phyloP scores from a whole-genome alignment of 1,139 yeast genomes.

The Yarrowia galli region DNA sequence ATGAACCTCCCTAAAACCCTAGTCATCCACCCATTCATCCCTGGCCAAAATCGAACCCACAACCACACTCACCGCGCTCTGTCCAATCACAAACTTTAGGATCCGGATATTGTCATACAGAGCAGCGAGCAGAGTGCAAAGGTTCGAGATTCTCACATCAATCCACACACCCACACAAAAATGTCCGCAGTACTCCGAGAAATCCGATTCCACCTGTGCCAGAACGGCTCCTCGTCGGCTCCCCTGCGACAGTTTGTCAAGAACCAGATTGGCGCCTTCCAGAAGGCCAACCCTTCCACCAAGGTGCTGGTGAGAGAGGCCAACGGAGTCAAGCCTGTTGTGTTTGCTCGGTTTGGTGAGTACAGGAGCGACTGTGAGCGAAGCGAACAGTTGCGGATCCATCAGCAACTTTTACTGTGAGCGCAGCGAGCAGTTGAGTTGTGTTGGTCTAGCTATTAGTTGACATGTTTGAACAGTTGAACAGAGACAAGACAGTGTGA shows the following conservation, averaged over 20 bases:
- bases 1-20: too few relatives aligned
- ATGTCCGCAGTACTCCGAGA: constrained; percentile 62
- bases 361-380: constrained; percentile 18
- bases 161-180: constrained; percentile 1
- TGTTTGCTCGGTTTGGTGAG: constrained; percentile 69
- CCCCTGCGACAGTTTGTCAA: constrained; percentile 58
- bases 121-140: not conserved
- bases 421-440: not conserved
- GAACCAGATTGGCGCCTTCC: constrained; percentile 61
- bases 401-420: not conserved
- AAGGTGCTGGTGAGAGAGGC: constrained; percentile 83
- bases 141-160: constrained; percentile 9
- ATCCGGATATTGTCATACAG: constrained; percentile 15
- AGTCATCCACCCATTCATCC: not conserved
- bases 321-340: constrained; percentile 71
- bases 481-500: too few relatives aligned
- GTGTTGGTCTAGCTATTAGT: too few relatives aligned
- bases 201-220: constrained; percentile 80
- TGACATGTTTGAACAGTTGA: too few relatives aligned
- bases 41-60: not conserved
- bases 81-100: constrained; percentile 37
- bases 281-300: constrained; percentile 60
- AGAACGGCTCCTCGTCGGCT: constrained; percentile 72
- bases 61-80: not conserved
- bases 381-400: not conserved